These are phyloP conservation scores for Mycena metata DNA, from an alignment of 768 basidiomycete genomes.

Conservation along the genomic window DNA sequence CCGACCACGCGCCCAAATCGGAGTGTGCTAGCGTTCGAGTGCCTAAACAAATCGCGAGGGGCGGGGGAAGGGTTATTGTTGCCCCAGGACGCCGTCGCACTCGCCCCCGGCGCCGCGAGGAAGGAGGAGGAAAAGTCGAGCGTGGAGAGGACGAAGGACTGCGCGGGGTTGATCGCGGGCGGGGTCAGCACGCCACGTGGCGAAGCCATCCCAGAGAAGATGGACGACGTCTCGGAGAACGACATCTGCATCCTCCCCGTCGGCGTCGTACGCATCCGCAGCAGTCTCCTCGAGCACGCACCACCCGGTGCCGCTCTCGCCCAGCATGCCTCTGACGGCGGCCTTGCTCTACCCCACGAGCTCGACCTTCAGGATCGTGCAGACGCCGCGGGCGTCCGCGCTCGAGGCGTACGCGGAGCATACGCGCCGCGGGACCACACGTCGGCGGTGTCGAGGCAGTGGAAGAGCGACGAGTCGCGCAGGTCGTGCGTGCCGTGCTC, in stretches of 20 bases:
- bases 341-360: constrained; percentile 81
- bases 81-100: background rate
- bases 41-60: background rate
- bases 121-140: constrained; percentile 77
- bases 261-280: constrained; percentile 41
- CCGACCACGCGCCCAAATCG: constrained; percentile 20
- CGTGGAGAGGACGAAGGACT: constrained; percentile 82
- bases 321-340: constrained; percentile 76
- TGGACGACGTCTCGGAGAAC: constrained; percentile 50
- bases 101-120: constrained; percentile 40
- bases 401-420: constrained; percentile 72
- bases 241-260: constrained; percentile 45
- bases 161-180: constrained; percentile 64
- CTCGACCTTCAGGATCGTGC: constrained; percentile 75
- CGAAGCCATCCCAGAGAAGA: constrained; percentile 41
- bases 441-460: constrained; percentile 75
- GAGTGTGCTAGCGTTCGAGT: constrained; percentile 21
- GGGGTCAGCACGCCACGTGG: constrained; percentile 18
- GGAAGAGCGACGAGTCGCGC: constrained; percentile 77
- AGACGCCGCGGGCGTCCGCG: constrained; percentile 61
- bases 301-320: constrained; percentile 82
- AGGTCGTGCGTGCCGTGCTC: constrained; percentile 69
- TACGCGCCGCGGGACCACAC: constrained; percentile 76
- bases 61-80: background rate
- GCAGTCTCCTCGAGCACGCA: constrained; percentile 75